Percentiles rank a stretch among this genome's conserved stretches.
Conservation (phyloP, 1,284 basidiomycete genomes). For the Microbotryum scabiosae region DNA sequence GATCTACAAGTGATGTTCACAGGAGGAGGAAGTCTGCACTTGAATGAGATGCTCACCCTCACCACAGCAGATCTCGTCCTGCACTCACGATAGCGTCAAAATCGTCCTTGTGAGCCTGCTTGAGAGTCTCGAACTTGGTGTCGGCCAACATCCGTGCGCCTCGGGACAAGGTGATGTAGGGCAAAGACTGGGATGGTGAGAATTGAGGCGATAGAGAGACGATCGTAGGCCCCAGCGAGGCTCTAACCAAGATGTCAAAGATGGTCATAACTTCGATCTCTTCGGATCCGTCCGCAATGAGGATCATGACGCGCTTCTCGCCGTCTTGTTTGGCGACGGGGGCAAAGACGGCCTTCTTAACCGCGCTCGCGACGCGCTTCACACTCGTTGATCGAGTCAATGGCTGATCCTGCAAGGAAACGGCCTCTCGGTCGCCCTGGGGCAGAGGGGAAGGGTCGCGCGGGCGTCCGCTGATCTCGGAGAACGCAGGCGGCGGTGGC, state of each 20-base stretch:
- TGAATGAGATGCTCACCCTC: not conserved
- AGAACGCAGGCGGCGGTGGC: not conserved
- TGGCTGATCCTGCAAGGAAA: conserved; percentile 26
- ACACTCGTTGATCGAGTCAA: conserved; percentile 14
- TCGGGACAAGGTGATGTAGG: conserved; percentile 55
- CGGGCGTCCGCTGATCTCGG: not conserved
- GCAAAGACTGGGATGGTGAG: conserved; percentile 23
- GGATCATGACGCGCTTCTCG: conserved; percentile 50
- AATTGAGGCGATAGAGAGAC: conserved; percentile 26
- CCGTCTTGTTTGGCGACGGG: conserved; percentile 18
- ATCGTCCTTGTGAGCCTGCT: conserved; percentile 32
- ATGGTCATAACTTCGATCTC: conserved; percentile 79
- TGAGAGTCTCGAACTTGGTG: conserved; percentile 33
- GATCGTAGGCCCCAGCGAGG: conserved; percentile 46
- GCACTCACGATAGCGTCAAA: conserved; percentile 41
- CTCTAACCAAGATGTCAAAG: conserved; percentile 70
- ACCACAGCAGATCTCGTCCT: not conserved
- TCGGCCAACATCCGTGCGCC: conserved; percentile 68
- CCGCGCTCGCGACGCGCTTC: conserved; percentile 19
- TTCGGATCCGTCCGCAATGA: conserved; percentile 82
- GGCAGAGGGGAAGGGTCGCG: conserved; percentile 3
- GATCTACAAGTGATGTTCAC: conserved; percentile 46
- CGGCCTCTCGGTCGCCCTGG: conserved; percentile 19
- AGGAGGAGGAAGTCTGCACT: not conserved
- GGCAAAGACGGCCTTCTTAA: conserved; percentile 17